Evolutionary conservation across 805 yeast genomes (phyloP).

Genomic region (Starmera dryadoides): DNA sequence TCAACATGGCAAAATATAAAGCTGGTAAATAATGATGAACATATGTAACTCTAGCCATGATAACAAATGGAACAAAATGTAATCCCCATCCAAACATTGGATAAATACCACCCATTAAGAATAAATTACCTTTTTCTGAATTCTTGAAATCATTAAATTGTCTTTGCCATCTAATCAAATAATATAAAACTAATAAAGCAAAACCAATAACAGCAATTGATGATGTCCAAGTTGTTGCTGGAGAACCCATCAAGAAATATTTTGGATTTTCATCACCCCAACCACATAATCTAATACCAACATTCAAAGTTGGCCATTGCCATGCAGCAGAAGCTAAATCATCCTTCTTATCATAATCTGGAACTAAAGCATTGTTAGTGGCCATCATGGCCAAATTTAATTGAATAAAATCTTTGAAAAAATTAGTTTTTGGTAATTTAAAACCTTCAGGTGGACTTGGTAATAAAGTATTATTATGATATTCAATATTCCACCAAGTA

Average conservation of each 20-base stretch:
- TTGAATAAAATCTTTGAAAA: slow-evolving; percentile 69
- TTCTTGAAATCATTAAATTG: slow-evolving; percentile 56
- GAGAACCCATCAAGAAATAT: slow-evolving; percentile 69
- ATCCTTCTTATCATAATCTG: slow-evolving; percentile 70
- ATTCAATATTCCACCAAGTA: slow-evolving; percentile 85
- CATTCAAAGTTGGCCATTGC: slow-evolving; percentile 83
- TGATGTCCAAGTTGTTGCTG: slow-evolving; percentile 74
- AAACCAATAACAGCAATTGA: slow-evolving; percentile 50
- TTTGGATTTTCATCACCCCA: slow-evolving; percentile 57
- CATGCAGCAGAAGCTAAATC: slow-evolving; percentile 67
- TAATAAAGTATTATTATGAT: slow-evolving; percentile 51
- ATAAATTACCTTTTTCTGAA: slow-evolving; percentile 38
- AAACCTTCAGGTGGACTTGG: slow-evolving; percentile 56
- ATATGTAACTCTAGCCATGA: slow-evolving; percentile 83
- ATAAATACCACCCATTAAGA: slow-evolving; percentile 64
- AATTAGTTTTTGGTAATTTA: slow-evolving; percentile 66
- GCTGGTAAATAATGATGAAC: slow-evolving; percentile 86
- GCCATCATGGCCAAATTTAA: slow-evolving; percentile 85
- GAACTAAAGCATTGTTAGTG: slow-evolving; percentile 73
- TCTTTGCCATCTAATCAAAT: slow-evolving; percentile 67
- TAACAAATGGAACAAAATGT: slow-evolving; percentile 66
- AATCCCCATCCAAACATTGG: slow-evolving; percentile 81
- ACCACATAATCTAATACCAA: slow-evolving; percentile 69
- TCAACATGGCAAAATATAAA: slow-evolving; percentile 64
- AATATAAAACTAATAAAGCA: slow-evolving; percentile 29